Evolutionary conservation across 2,329 filamentous ascomycete genomes (phyloP), one percentile per base, ranked within the genome.

Genomic region (Clarireedia hainanense): DNA sequence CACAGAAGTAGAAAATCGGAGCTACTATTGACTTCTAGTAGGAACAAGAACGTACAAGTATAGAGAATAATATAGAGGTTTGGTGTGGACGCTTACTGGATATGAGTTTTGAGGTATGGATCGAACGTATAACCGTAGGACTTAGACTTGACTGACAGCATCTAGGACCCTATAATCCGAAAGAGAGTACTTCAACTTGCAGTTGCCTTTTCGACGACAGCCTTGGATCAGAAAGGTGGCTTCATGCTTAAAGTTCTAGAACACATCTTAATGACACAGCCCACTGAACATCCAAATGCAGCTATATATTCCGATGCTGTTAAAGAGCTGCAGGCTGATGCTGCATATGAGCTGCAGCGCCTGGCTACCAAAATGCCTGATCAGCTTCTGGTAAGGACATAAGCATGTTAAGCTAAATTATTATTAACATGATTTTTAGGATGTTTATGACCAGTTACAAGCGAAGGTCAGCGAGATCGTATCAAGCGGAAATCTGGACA

Each of bases 241-340:
- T 92, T 96, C 70, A 94, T 95, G 71, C 78, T 96, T 20, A 91
- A 88, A 67, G 89, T 96, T 23, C 79, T 97, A 3, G 90, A 96
- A 68, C 89, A 96, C 69, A 91, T 96, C 60, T 78, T 99, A 39
- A 84, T 92, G 66, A 91, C 89, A 36, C 86, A 87, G 72, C 83
- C 89, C n/a, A 76, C 80, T 3, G 82, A 89, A 45, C 80, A 88
- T 55, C 84, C 86, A 2, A 81, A 86, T 46, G 81, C 87, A 64
- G 78, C 80, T 42, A 75, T 83, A 3, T 96, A 91, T 70, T 91
- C 88, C 14, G 94, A 97, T 61, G 86, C 91, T 1, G 88, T 96
- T 37, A 94, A 91, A 67, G 89, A 95, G 57, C 78, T 99, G 15
- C 91, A 96, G 68, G 82, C 81, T 3, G 83, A 95, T 66, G 88